phyloP scores from a whole-genome alignment of 495 filamentous ascomycete genomes.

The Podospora didyma region DNA sequence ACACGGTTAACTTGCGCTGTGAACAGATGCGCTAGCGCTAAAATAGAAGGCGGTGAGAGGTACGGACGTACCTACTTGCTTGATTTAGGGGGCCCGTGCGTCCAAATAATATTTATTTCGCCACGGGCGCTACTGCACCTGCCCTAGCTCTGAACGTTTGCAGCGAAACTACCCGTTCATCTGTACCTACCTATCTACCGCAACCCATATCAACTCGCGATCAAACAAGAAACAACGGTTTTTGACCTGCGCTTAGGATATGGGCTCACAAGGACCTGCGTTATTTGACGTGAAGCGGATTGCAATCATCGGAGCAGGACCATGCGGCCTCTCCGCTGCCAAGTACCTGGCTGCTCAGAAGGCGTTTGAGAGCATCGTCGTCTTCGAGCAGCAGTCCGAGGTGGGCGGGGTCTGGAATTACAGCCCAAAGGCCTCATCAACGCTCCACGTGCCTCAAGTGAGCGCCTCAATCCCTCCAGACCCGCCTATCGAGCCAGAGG shows the following conservation, averaged over 20 bases:
- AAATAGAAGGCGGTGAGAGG: slow-evolving; percentile 23
- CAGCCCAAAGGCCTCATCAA: slow-evolving; percentile 34
- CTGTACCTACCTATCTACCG: too few species aligned
- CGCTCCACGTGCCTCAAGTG: slow-evolving; percentile 37
- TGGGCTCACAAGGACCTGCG: slow-evolving; percentile 22
- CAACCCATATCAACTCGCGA: too few species aligned
- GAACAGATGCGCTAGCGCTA: slow-evolving; percentile 2
- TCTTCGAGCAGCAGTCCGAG: slow-evolving; percentile 75
- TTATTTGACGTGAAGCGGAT: slow-evolving; percentile 47
- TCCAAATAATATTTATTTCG: too few species aligned
- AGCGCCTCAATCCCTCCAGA: slow-evolving; percentile 38
- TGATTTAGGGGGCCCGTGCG: too few species aligned
- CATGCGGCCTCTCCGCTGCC: slow-evolving; percentile 61
- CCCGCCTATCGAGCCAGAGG: slow-evolving; percentile 28
- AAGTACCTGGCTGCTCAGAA: slow-evolving; percentile 74
- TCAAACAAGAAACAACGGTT: too few species aligned
- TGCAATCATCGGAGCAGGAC: slow-evolving; percentile 69
- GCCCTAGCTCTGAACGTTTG: background rate
- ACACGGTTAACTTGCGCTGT: too few species aligned
- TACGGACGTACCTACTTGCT: too few species aligned
- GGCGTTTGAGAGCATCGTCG: slow-evolving; percentile 62
- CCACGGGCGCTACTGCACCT: too few species aligned
- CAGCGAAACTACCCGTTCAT: too few species aligned
- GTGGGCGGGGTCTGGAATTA: slow-evolving; percentile 86
- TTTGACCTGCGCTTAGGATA: slow-evolving; percentile 4